Percentiles rank a stretch among this genome's conserved stretches.
Evolutionary conservation across 768 basidiomycete species (phyloP).

Genomic region (Trametes elegans): DNA sequence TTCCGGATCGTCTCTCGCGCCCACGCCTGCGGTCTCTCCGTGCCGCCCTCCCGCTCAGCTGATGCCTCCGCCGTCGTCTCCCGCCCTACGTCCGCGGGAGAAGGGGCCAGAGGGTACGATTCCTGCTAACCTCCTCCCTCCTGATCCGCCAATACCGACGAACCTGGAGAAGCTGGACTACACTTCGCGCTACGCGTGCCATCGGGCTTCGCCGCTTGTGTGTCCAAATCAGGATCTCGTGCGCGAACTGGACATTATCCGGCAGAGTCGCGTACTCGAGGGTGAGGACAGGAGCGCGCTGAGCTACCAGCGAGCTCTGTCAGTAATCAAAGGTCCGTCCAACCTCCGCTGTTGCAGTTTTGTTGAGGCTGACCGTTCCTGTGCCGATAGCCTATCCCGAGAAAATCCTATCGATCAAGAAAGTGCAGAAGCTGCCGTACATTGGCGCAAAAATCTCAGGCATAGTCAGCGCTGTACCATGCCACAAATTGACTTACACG

Average conservation of each 20-base stretch:
- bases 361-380: not conserved
- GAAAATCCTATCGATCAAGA: constrained; percentile 27
- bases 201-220: constrained; percentile 60
- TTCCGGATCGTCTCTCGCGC: constrained; percentile 20
- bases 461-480: constrained; percentile 9
- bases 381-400: constrained; percentile 31
- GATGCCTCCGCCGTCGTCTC: not conserved
- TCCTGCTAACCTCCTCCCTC: constrained; percentile 26
- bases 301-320: constrained; percentile 69
- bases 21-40: not conserved
- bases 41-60: not conserved
- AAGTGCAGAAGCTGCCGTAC: constrained; percentile 33
- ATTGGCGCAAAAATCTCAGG: constrained; percentile 38
- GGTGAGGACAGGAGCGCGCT: constrained; percentile 65
- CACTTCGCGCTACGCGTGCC: constrained; percentile 51
- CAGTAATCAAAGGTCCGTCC: constrained; percentile 41
- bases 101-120: not conserved
- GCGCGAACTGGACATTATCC: constrained; percentile 56
- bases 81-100: not conserved
- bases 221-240: constrained; percentile 69
- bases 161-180: constrained; percentile 26
- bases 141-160: constrained; percentile 20
- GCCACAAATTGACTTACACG: not conserved
- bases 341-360: not conserved
- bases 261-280: constrained; percentile 59